A percentile compares a stretch with the other conserved stretches of the same genome.
phyloP scores from a whole-genome alignment of 1,284 basidiomycete species.

The Moniliella sp. region DNA sequence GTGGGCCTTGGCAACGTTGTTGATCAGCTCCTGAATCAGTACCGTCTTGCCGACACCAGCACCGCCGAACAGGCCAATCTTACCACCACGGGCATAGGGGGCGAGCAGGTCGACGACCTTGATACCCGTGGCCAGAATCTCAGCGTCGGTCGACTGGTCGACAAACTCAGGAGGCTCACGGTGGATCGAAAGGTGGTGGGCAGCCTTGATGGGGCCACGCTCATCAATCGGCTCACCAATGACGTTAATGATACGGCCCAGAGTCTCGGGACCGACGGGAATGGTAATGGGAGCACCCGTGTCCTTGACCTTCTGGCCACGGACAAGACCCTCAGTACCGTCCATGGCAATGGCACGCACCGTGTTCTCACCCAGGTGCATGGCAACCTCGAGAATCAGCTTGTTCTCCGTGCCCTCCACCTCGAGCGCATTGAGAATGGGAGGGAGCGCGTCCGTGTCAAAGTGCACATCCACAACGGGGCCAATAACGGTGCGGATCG shows the following conservation, averaged over 20 bases:
- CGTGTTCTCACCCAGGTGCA: constrained; percentile 58
- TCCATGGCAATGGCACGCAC: constrained; percentile 41
- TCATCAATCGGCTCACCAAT: constrained; percentile 98
- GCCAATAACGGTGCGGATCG: constrained; percentile 35
- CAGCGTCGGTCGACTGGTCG: constrained; percentile 90
- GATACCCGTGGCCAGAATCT: constrained; percentile 97
- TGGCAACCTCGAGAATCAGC: constrained; percentile 42
- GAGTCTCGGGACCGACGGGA: constrained; percentile 73
- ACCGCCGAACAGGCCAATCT: constrained; percentile 99
- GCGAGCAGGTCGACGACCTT: constrained; percentile 98
- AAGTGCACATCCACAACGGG: constrained; percentile 92
- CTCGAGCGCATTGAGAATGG: constrained; percentile 93
- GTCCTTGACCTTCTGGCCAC: constrained; percentile 88
- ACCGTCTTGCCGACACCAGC: constrained; percentile 99
- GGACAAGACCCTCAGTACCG: constrained; percentile 96
- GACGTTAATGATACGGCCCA: constrained; percentile 99
- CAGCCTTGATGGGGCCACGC: constrained; percentile 85
- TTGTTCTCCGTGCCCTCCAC: constrained; percentile 61
- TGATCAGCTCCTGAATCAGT: constrained; percentile 94
- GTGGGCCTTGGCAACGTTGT: constrained; percentile 99
- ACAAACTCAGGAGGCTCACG: constrained; percentile 87
- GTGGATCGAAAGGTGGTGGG: constrained; percentile 64
- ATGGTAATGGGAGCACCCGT: constrained; percentile 87
- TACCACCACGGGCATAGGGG: constrained; percentile 97
- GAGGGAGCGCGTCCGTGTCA: constrained; percentile 49